Evolutionary conservation across 179 eudicot genomes (phyloP).

Genomic region (Beta lomatogona): DNA sequence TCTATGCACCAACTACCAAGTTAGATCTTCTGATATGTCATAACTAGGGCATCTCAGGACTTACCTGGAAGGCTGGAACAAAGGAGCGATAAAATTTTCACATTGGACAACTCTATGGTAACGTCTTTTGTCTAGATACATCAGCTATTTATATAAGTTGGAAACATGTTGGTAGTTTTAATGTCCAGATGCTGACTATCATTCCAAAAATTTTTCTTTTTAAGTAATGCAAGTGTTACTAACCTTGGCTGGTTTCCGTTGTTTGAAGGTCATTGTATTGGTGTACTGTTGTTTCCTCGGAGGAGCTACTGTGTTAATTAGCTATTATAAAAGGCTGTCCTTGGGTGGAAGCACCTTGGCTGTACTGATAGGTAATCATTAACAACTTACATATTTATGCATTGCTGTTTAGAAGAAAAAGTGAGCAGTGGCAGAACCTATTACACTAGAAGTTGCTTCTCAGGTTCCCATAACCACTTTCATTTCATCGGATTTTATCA

Average conservation of each 20-base stretch:
- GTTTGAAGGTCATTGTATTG: not conserved
- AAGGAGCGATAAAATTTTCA: too few relatives aligned
- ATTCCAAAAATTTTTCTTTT: too few relatives aligned
- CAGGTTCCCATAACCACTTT: not conserved
- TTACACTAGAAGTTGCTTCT: not conserved
- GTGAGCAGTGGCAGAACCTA: not conserved
- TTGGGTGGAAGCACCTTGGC: not conserved
- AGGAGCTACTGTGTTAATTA: not conserved
- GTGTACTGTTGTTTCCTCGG: not conserved
- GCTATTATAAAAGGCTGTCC: not conserved
- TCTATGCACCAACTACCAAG: not conserved
- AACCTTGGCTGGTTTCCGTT: not conserved
- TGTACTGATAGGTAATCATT: not conserved
- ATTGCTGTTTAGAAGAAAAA: not conserved
- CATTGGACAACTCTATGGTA: too few relatives aligned
- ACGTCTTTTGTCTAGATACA: too few relatives aligned
- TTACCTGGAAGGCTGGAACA: too few relatives aligned
- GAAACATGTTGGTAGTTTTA: too few relatives aligned
- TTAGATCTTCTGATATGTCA: too few relatives aligned
- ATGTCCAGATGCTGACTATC: too few relatives aligned
- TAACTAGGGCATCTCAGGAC: too few relatives aligned
- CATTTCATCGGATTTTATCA: not conserved
- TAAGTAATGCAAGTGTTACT: too few relatives aligned
- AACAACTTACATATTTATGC: not conserved
- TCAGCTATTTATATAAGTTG: too few relatives aligned